Base-by-base conservation (phyloP, 2,329 filamentous ascomycete genomes). In the Apiospora arundinis region DNA sequence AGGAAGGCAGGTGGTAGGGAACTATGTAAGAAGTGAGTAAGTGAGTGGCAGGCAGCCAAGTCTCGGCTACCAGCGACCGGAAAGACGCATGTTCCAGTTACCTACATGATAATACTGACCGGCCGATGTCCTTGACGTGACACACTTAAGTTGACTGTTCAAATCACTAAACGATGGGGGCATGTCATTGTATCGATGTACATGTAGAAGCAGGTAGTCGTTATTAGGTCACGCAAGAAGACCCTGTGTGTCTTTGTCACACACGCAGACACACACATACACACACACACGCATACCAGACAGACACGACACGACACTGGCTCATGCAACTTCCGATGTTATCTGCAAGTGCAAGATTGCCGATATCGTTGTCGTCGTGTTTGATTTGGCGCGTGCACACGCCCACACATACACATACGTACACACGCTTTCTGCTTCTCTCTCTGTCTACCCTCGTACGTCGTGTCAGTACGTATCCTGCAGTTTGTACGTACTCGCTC, bases 341-440 rank as follows among this genome's bases (percentile, higher is more conserved):
- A 63, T 63, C 56, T 63, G 32, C 56, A 63, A 63, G 56, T 40
- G 56, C 56, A 40, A 63, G 56, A 63, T 63, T 63, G 56, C 56
- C 56, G 56, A 63, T 63, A 63, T 63, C 56, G 56, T 40, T 21
- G 32, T 63, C 9, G 56, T n/a, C 56, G 56, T 40, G 56, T 40
- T 40, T 63, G 56, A 63, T 63, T 63, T 63, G 56, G 25, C 49
- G 28, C 48, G 23, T 9, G 12, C n/a, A 12, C n/a, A 12, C 21
- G 9, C 46, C 6, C 21, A n/a, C 21, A 18, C 46, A 32, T 32
- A 56, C n/a, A 49, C 9, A 14, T 14, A n/a, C 18, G 21, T 9
- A n/a, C 46, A n/a, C 21, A n/a, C 21, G 46, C 46, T n/a, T 18
- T n/a, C 46, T 48, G 32, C 32, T n/a, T 48, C 46, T 8, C 46